phyloP scores from a whole-genome alignment of 768 basidiomycete genomes.

The Naematelia encephala region DNA sequence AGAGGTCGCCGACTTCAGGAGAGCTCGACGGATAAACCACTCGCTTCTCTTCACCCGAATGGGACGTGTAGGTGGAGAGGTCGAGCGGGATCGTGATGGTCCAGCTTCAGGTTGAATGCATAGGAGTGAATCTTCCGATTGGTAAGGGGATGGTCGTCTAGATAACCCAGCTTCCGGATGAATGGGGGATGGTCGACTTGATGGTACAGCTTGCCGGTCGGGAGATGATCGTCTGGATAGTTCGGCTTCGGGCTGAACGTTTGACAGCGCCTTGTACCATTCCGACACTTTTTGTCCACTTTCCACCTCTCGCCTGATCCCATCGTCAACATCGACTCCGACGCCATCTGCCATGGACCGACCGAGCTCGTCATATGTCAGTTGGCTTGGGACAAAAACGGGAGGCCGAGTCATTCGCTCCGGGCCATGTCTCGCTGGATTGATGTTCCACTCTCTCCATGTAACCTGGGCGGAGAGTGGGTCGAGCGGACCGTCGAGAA shows the following conservation, averaged over 20 bases:
- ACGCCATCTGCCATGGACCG: slow-evolving; percentile 28
- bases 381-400: slow-evolving; percentile 22
- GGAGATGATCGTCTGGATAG: background rate
- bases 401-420: slow-evolving; percentile 21
- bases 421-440: slow-evolving; percentile 37
- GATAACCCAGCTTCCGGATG: too few relatives aligned
- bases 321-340: slow-evolving; percentile 21
- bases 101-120: background rate
- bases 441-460: slow-evolving; percentile 43
- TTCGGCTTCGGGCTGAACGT: background rate
- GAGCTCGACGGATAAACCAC: slow-evolving; percentile 47
- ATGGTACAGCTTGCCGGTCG: too few relatives aligned
- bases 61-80: slow-evolving; percentile 5
- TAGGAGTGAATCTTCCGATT: slow-evolving; percentile 1
- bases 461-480: background rate
- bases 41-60: slow-evolving; percentile 29
- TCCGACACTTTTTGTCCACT: slow-evolving; percentile 25
- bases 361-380: slow-evolving; percentile 37
- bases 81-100: background rate
- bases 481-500: background rate
- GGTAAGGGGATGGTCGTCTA: too few relatives aligned
- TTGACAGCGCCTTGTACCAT: slow-evolving; percentile 32
- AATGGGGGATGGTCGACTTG: too few relatives aligned
- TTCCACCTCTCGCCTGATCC: slow-evolving; percentile 12
- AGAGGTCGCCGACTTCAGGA: slow-evolving; percentile 15